These are phyloP conservation scores for Pseudonitzschia delicatissima DNA, from an alignment of 108 stramenopile genomes.

Conservation along the genomic window DNA sequence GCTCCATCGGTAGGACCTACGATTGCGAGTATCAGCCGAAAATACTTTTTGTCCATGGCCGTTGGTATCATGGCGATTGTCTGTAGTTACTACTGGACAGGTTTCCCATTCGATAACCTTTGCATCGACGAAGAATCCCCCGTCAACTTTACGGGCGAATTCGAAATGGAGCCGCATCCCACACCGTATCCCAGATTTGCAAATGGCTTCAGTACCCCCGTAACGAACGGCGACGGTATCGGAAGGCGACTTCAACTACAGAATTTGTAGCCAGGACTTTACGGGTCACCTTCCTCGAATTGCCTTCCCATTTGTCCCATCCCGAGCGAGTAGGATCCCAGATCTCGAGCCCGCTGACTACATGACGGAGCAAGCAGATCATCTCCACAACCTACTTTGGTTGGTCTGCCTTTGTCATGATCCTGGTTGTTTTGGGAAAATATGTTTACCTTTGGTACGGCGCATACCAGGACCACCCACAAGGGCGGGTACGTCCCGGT, in stretches of 20 bases:
- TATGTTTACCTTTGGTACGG: not conserved
- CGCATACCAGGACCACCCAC: not conserved
- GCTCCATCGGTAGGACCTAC: slow-evolving; percentile 58
- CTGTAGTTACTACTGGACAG: slow-evolving; percentile 75
- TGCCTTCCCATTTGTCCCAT: slow-evolving; percentile 52
- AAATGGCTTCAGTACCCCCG: too few species aligned
- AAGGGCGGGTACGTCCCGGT: not conserved
- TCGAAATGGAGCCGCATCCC: not conserved
- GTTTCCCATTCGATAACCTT: slow-evolving; percentile 85
- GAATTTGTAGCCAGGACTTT: slow-evolving; percentile 43
- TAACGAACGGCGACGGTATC: too few species aligned
- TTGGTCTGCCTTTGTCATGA: slow-evolving; percentile 43
- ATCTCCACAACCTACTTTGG: slow-evolving; percentile 60
- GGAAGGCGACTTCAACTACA: slow-evolving; percentile 15
- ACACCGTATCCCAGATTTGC: not conserved
- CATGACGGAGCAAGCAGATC: slow-evolving; percentile 79
- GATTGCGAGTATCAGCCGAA: slow-evolving; percentile 69
- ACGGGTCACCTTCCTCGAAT: not conserved
- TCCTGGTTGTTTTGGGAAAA: not conserved
- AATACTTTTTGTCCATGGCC: slow-evolving; percentile 67
- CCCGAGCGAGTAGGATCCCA: not conserved
- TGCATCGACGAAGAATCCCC: slow-evolving; percentile 34
- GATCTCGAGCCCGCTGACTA: slow-evolving; percentile 53
- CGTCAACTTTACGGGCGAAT: slow-evolving; percentile 10
- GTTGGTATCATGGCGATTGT: slow-evolving; percentile 63